Conservation (phyloP, 176 grass and related monocot species). For the Alopecurus myosuroides region DNA sequence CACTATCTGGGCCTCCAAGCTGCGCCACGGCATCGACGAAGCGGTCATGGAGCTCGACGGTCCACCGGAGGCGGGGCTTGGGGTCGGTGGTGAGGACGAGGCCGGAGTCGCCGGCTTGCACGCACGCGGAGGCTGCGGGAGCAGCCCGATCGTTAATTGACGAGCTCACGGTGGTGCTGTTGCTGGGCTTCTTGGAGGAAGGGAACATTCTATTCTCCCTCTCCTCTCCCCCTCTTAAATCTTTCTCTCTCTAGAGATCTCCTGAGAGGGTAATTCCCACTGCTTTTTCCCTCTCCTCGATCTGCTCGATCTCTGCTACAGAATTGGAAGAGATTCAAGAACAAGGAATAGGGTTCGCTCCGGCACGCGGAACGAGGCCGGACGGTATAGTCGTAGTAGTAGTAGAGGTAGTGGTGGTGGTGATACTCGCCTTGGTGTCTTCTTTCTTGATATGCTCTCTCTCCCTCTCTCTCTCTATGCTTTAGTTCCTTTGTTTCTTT, state of each 20-base stretch:
- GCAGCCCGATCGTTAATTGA: slow-evolving; percentile 54
- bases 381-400: slow-evolving; percentile 5
- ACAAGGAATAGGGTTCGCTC: slow-evolving; percentile 98
- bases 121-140: slow-evolving; percentile 21
- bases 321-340: slow-evolving; percentile 94
- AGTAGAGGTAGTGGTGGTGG: slow-evolving; percentile 10
- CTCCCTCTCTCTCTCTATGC: slow-evolving; percentile 19
- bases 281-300: slow-evolving; percentile 30
- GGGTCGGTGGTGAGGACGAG: slow-evolving; percentile 99
- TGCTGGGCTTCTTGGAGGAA: slow-evolving; percentile 71
- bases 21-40: slow-evolving; percentile 95
- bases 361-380: slow-evolving; percentile 32
- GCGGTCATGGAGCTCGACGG: slow-evolving; percentile 90
- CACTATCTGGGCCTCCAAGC: slow-evolving; percentile 91
- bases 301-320: slow-evolving; percentile 41
- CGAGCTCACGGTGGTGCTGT: slow-evolving; percentile 36
- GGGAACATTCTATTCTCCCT: slow-evolving; percentile 79
- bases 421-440: slow-evolving; percentile 35
- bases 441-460: slow-evolving; percentile 43
- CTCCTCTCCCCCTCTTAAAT: slow-evolving; percentile 38
- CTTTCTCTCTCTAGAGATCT: slow-evolving; percentile 59
- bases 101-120: slow-evolving; percentile 71
- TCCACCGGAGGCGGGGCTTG: slow-evolving; percentile 96
- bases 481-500: slow-evolving; percentile 49
- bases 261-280: slow-evolving; percentile 28